These are phyloP conservation scores for Staphylotrichum tortipilum DNA, from an alignment of 495 filamentous ascomycete genomes.

Conservation along the genomic window DNA sequence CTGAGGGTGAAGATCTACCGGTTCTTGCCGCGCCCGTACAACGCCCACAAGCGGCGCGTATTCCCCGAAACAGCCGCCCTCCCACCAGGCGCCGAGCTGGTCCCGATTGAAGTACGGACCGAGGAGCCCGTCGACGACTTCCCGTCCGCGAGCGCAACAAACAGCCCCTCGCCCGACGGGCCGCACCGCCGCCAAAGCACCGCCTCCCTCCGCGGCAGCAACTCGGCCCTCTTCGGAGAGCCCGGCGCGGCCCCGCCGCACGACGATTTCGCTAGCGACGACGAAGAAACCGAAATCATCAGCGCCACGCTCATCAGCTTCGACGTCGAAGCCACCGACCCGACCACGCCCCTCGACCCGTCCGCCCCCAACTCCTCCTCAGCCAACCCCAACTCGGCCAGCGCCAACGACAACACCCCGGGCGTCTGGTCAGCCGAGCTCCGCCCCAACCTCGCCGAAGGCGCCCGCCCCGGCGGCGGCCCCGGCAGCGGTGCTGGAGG, in stretches of 20 bases:
- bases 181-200: conserved; percentile 26
- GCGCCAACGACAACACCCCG: conserved; percentile 15
- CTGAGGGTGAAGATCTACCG: conserved; percentile 11
- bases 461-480: neutral
- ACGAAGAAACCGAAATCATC: conserved; percentile 41
- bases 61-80: neutral
- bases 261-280: conserved; percentile 36
- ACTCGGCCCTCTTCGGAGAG: no score
- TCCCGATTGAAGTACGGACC: neutral
- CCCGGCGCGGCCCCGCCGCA: neutral
- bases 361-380: neutral
- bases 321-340: conserved; percentile 45
- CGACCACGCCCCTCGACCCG: conserved; percentile 16
- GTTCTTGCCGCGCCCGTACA: conserved; percentile 13
- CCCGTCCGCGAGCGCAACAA: neutral
- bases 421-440: conserved; percentile 51
- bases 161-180: neutral
- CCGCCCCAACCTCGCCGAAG: conserved; percentile 30
- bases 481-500: neutral
- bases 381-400: neutral
- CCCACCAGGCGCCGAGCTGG: neutral
- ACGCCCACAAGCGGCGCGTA: conserved; percentile 3
- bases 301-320: conserved; percentile 49
- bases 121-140: neutral
- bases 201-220: conserved; percentile 8